phyloP scores from a whole-genome alignment of 176 grass and related monocot species.

The Olyra latifolia region DNA sequence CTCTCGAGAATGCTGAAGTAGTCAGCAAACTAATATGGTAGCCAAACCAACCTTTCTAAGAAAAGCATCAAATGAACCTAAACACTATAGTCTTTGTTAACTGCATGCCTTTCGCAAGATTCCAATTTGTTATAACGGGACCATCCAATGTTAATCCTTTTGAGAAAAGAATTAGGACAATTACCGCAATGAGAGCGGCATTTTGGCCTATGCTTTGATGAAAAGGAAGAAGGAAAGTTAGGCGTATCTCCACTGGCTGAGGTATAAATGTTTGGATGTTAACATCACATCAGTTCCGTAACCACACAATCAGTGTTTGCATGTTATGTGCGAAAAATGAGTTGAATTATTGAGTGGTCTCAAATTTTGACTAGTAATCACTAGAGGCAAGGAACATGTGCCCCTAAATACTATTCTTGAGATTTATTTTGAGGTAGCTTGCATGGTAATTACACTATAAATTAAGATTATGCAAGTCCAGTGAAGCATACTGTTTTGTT shows the following conservation, averaged over 20 bases:
- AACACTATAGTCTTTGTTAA: slow-evolving; percentile 4
- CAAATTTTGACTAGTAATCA: slow-evolving; percentile 31
- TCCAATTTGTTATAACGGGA: slow-evolving; percentile 42
- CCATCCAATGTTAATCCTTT: slow-evolving; percentile 36
- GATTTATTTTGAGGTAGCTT: neutral
- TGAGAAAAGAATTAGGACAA: slow-evolving; percentile 37
- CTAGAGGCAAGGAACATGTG: slow-evolving; percentile 27
- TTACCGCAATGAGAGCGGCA: slow-evolving; percentile 35
- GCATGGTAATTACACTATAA: neutral
- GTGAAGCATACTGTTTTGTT: neutral
- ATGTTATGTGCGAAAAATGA: slow-evolving; percentile 36
- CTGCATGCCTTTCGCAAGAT: slow-evolving; percentile 22
- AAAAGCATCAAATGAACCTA: slow-evolving; percentile 16
- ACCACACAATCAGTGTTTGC: slow-evolving; percentile 14
- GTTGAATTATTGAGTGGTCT: slow-evolving; percentile 40
- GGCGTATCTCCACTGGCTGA: slow-evolving; percentile 43
- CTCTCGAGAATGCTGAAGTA: neutral
- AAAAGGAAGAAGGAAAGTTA: slow-evolving; percentile 40
- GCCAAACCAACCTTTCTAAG: neutral
- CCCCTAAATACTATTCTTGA: neutral
- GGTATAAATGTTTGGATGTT: slow-evolving; percentile 48
- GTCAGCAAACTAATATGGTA: neutral
- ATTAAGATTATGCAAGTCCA: neutral
- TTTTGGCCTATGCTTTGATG: slow-evolving; percentile 30
- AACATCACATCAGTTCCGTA: slow-evolving; percentile 37